Conservation (phyloP, 2,329 filamentous ascomycete genomes). For the Sarocladiaceae sp. region DNA sequence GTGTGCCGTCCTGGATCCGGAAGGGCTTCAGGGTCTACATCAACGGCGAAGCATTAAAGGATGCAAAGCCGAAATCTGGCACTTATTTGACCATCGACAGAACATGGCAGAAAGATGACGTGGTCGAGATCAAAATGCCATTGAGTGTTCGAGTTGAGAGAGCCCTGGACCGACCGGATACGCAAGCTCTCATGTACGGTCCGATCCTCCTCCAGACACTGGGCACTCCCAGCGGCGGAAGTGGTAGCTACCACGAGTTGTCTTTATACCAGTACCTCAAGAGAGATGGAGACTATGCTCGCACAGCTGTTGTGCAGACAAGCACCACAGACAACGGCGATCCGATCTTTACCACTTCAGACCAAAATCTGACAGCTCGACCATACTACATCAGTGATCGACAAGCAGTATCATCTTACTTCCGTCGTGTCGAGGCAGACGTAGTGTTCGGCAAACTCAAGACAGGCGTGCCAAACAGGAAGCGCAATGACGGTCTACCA, state of each 20-base stretch:
- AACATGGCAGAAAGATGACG: conserved; percentile 23
- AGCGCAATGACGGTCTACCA: conserved; percentile 25
- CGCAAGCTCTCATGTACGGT: conserved; percentile 27
- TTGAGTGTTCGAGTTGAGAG: conserved; percentile 25
- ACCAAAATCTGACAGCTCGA: conserved; percentile 16
- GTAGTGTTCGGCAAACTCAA: conserved; percentile 23
- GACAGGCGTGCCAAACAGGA: conserved; percentile 23
- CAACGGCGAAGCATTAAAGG: conserved; percentile 20
- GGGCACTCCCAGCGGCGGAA: conserved; percentile 18
- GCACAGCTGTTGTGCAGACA: conserved; percentile 18
- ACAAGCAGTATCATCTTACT: conserved; percentile 25
- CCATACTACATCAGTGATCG: conserved; percentile 26
- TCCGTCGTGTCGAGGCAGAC: conserved; percentile 23
- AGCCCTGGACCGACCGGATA: conserved; percentile 25
- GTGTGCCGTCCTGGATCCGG: conserved; percentile 24
- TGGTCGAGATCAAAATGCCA: conserved; percentile 24
- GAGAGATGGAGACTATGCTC: conserved; percentile 25
- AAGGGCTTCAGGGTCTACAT: conserved; percentile 22
- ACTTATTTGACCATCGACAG: conserved; percentile 25
- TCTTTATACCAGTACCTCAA: conserved; percentile 26
- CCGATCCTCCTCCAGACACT: conserved; percentile 24
- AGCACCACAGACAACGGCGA: conserved; percentile 18
- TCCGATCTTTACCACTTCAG: conserved; percentile 19
- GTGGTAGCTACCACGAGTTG: conserved; percentile 19
- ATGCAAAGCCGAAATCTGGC: conserved; percentile 15